Percentiles rank a stretch among this genome's conserved stretches.
Evolutionary conservation across 495 filamentous ascomycete species (phyloP).

Genomic region (Tuber indicum): DNA sequence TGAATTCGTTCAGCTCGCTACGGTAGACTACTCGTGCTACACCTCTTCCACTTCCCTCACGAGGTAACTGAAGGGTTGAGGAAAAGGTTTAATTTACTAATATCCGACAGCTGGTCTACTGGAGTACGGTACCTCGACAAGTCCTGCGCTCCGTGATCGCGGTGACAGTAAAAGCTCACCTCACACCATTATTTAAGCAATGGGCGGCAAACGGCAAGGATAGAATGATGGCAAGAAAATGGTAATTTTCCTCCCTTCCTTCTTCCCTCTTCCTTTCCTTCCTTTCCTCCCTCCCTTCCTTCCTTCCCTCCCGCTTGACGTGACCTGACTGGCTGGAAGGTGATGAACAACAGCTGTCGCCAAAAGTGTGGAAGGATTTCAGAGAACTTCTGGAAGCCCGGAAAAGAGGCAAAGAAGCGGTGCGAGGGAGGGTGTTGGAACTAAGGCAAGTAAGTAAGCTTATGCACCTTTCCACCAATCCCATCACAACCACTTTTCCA

Average conservation of each 20-base stretch:
- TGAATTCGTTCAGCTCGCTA: background rate
- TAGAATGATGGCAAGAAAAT: background rate
- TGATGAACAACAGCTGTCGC: constrained; percentile 2
- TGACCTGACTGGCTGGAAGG: background rate
- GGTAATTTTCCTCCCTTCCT: background rate
- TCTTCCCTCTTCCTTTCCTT: background rate
- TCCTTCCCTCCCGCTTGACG: constrained; percentile 1
- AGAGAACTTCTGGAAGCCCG: constrained; percentile 37
- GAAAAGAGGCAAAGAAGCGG: constrained; percentile 8
- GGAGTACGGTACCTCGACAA: background rate
- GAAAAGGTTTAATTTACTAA: background rate
- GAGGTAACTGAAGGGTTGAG: background rate
- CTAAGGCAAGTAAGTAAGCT: constrained; percentile 32
- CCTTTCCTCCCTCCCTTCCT: background rate
- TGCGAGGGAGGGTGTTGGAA: constrained; percentile 21
- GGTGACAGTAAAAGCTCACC: background rate
- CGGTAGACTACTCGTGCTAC: too few relatives aligned
- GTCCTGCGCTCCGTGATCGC: background rate
- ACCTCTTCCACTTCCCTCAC: background rate
- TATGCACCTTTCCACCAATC: constrained; percentile 33
- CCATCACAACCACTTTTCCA: background rate
- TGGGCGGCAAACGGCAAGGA: background rate
- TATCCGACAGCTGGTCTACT: too few relatives aligned
- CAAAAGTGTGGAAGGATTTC: constrained; percentile 1
- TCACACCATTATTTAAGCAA: background rate